These are phyloP conservation scores for Ophiostoma angusticollis DNA, from an alignment of 2,329 filamentous ascomycete genomes.

Conservation along the genomic window DNA sequence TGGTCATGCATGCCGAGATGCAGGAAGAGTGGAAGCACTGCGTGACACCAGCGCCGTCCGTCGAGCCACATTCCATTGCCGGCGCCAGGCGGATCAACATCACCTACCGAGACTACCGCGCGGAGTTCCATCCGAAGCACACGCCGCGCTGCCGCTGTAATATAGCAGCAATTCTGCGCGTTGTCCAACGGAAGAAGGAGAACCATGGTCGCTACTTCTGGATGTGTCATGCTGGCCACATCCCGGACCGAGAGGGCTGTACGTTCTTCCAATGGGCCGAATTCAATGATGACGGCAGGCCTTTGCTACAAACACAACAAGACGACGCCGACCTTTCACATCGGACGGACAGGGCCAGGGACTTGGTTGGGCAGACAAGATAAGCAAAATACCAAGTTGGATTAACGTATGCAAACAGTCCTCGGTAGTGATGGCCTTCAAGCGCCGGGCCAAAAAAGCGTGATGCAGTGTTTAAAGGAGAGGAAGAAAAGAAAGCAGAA, in stretches of 20 bases:
- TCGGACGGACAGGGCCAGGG: no score
- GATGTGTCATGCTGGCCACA: slow-evolving; percentile 76
- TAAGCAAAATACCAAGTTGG: background rate
- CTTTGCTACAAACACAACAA: slow-evolving; percentile 39
- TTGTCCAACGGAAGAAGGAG: slow-evolving; percentile 66
- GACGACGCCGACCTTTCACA: no score
- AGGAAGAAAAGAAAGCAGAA: no score
- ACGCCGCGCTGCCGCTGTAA: slow-evolving; percentile 70
- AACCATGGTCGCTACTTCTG: slow-evolving; percentile 71
- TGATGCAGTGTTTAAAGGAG: no score
- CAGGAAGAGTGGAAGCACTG: slow-evolving; percentile 94
- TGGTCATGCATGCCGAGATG: slow-evolving; percentile 97
- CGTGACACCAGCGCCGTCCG: slow-evolving; percentile 59
- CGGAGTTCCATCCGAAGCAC: slow-evolving; percentile 59
- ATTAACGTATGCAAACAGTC: no score
- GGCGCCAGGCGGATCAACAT: slow-evolving; percentile 79
- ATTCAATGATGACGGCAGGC: slow-evolving; percentile 77
- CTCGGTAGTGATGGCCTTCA: no score
- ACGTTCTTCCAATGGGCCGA: slow-evolving; percentile 74
- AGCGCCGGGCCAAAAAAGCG: no score
- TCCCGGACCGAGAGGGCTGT: slow-evolving; percentile 57
- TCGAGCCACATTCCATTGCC: slow-evolving; percentile 75
- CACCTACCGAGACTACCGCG: slow-evolving; percentile 80
- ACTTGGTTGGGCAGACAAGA: background rate
- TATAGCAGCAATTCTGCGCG: slow-evolving; percentile 56